A percentile compares a stretch with the other conserved stretches of the same genome.
Evolutionary conservation across 345 rosid genomes (phyloP).

Genomic region (Euphorbia peplus): DNA sequence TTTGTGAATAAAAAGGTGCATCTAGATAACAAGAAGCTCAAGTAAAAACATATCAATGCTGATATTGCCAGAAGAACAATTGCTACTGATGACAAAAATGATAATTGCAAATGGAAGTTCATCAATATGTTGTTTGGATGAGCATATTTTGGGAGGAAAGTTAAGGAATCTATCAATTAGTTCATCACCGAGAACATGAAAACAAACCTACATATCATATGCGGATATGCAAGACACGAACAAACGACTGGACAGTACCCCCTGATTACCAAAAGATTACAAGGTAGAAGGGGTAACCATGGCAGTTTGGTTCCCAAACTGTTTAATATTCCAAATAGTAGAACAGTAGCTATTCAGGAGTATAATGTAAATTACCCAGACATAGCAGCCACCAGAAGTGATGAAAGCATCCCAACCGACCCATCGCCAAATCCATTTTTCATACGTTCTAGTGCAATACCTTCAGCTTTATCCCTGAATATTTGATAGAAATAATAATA

Average conservation of each 20-base stretch:
- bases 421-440: constrained; percentile 86
- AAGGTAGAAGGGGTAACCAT: background rate
- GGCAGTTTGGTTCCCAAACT: background rate
- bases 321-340: background rate
- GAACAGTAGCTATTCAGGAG: background rate
- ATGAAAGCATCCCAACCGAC: constrained; percentile 89
- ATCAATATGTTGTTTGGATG: background rate
- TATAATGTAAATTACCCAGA: constrained; percentile 59
- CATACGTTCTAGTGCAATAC: constrained; percentile 50
- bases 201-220: background rate
- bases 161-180: background rate
- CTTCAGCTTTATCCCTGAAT: constrained; percentile 88
- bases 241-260: background rate
- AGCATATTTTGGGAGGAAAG: background rate
- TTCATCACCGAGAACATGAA: background rate
- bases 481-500: constrained; percentile 99
- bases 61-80: background rate
- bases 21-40: background rate
- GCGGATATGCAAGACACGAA: background rate
- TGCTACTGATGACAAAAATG: background rate
- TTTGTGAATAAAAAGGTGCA: background rate
- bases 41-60: background rate
- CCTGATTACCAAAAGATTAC: background rate
- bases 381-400: constrained; percentile 89
- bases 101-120: background rate